Evolutionary conservation across 2,329 filamentous ascomycete species (phyloP), one percentile per base, ranked within the genome.

Genomic region (Leptographium radiaticola): DNA sequence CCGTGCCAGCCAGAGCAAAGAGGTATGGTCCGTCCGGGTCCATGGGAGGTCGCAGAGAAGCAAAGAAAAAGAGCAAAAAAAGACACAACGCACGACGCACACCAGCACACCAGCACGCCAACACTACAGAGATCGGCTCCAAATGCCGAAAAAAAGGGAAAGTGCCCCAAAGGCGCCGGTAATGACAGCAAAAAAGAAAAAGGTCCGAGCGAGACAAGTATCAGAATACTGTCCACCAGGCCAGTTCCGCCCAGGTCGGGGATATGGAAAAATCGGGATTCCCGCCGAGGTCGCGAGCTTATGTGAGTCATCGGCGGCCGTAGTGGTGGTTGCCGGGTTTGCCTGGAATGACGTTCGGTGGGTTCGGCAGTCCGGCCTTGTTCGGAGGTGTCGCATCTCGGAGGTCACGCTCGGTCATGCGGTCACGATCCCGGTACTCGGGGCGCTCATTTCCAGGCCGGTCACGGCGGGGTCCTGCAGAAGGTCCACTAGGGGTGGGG

Each of bases 401-500:
- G 18, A 16, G 51, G 30, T 58, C 55, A 39, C 54, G 57, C 3
- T 57, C 56, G 12, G 45, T 47, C 9, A 57, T 53, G 20, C 54
- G 55, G 42, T 57, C 51, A 33, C 53, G 53, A 13, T 58, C 53
- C 39, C 53, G 53, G 25, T 54, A 50, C 38, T 56, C 53, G n/a
- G 52, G 30, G 25, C 55, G 55, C 13, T 58, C 57, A 54, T 45
- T 52, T 38, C 51, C 51, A 34, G 52, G 20, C 13, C 55, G 55
- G 30, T 52, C 38, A 50, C 48, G 54, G 38, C 55, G 55, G 12
- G 50, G 38, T 47, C 51, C 58, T 53, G 49, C 13, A 45, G 54
- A 36, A 31, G 48, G 49, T 54, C 48, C 57, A 57, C 56, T 60
- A 47, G 52, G 53, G 52, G 47, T 49, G 43, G 58, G 49, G 12